A percentile compares a stretch with the other conserved stretches of the same genome.
phyloP scores from a whole-genome alignment of 2,329 filamentous ascomycete genomes.

The Apiospora malaysiana region DNA sequence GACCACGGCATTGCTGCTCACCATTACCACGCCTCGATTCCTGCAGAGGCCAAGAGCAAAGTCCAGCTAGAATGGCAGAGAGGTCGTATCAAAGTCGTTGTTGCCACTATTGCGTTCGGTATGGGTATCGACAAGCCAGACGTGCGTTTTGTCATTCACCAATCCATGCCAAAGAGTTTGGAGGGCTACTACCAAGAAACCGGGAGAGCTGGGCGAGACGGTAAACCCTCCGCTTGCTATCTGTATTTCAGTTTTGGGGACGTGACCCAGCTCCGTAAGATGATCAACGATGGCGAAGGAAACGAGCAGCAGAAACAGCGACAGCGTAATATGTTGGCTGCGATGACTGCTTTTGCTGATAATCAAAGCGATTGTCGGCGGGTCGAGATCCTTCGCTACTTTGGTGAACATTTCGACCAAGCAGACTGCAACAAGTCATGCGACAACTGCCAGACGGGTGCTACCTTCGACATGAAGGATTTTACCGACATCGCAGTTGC shows the following conservation, averaged over 20 bases:
- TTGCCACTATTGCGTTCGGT: conserved; percentile 97
- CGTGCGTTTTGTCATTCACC: conserved; percentile 95
- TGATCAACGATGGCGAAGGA: conserved; percentile 85
- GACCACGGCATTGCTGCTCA: conserved; percentile 72
- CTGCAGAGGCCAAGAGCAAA: conserved; percentile 67
- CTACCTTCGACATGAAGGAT: conserved; percentile 75
- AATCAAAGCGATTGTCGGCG: conserved; percentile 87
- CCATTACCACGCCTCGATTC: conserved; percentile 87
- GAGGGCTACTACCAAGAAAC: conserved; percentile 99
- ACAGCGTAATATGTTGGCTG: conserved; percentile 83
- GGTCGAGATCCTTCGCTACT: conserved; percentile 89
- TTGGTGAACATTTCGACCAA: conserved; percentile 81
- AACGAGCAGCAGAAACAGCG: conserved; percentile 80
- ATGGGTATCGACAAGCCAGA: conserved; percentile 99
- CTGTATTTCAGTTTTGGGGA: conserved; percentile 87
- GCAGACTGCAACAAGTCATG: conserved; percentile 77
- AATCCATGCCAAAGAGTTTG: conserved; percentile 89
- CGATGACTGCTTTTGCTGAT: conserved; percentile 87
- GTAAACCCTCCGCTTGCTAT: conserved; percentile 84
- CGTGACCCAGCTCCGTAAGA: conserved; percentile 71
- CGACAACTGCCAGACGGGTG: conserved; percentile 85
- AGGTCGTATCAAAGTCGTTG: conserved; percentile 83
- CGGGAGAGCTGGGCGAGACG: conserved; percentile 90
- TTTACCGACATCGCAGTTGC: conserved; percentile 76
- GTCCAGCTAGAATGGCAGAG: conserved; percentile 85